Percentiles rank a stretch among this genome's conserved stretches.
Evolutionary conservation across 1,284 basidiomycete genomes (phyloP).

Genomic region (Amylostereum areolatum): DNA sequence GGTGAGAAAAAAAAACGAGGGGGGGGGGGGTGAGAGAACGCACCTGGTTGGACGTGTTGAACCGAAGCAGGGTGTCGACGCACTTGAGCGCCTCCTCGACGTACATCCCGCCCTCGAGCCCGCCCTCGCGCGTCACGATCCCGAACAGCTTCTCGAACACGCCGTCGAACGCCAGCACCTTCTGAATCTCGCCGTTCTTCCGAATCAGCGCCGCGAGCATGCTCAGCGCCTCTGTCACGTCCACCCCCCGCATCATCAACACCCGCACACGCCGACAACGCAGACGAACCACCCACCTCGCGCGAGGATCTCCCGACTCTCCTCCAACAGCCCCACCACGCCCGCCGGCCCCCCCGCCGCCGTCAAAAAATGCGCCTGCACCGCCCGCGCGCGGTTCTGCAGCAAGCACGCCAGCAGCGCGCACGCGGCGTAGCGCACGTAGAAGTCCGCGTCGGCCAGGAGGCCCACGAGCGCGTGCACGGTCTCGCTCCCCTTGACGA

Average conservation of each 20-base stretch:
- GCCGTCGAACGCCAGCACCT: slow-evolving; percentile 95
- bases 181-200: slow-evolving; percentile 93
- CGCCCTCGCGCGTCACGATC: slow-evolving; percentile 83
- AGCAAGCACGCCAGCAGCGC: slow-evolving; percentile 81
- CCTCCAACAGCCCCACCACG: slow-evolving; percentile 71
- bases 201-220: slow-evolving; percentile 80
- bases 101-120: slow-evolving; percentile 87
- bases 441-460: slow-evolving; percentile 74
- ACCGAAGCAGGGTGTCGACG: slow-evolving; percentile 81
- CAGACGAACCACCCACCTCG: slow-evolving; percentile 56
- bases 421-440: slow-evolving; percentile 82
- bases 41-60: slow-evolving; percentile 95
- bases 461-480: slow-evolving; percentile 76
- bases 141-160: slow-evolving; percentile 95
- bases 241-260: background rate
- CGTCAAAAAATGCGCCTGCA: slow-evolving; percentile 88
- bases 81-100: slow-evolving; percentile 84
- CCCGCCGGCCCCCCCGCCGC: slow-evolving; percentile 70
- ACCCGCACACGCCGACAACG: background rate
- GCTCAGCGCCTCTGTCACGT: background rate
- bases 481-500: slow-evolving; percentile 67
- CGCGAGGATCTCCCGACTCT: slow-evolving; percentile 78
- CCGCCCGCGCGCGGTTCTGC: slow-evolving; percentile 70
- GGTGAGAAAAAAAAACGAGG: slow-evolving; percentile 5
- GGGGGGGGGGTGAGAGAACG: slow-evolving; percentile 14